These are phyloP conservation scores for Naematelia aurantialba DNA, from an alignment of 768 basidiomycete species.

Conservation along the genomic window DNA sequence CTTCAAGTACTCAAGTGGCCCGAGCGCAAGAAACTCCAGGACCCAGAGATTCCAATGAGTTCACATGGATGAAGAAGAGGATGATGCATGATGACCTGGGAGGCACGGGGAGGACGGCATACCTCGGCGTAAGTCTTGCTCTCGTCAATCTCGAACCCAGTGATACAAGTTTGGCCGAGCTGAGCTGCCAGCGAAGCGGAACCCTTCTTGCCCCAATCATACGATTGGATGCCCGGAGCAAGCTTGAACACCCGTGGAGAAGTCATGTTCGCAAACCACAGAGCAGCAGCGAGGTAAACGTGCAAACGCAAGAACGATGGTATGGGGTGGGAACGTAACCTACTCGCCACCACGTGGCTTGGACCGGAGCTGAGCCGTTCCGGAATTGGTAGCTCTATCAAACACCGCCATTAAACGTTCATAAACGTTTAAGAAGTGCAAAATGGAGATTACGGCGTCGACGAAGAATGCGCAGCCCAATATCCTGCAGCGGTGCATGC, in stretches of 20 bases:
- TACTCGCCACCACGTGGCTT: neutral
- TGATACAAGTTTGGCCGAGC: slow-evolving; percentile 62
- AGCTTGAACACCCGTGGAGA: slow-evolving; percentile 64
- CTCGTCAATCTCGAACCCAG: slow-evolving; percentile 67
- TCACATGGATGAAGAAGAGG: neutral
- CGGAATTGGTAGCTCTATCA: neutral
- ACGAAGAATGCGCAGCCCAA: neutral
- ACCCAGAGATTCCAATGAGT: no score
- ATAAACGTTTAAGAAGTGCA: no score
- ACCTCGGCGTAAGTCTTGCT: slow-evolving; percentile 88
- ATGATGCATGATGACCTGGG: no score
- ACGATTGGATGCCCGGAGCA: slow-evolving; percentile 75
- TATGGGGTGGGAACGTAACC: neutral
- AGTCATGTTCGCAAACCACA: slow-evolving; percentile 9
- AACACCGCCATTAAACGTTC: no score
- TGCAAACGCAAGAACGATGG: neutral
- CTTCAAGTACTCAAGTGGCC: slow-evolving; percentile 4
- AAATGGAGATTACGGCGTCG: no score
- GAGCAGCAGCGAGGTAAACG: neutral
- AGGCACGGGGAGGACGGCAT: slow-evolving; percentile 31
- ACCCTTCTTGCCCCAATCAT: slow-evolving; percentile 93
- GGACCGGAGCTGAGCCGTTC: no score
- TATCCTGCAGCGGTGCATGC: neutral
- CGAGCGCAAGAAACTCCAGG: no score
- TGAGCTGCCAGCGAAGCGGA: slow-evolving; percentile 79